phyloP scores from a whole-genome alignment of 2,329 filamentous ascomycete species.

The Sordariomycetes sp. region DNA sequence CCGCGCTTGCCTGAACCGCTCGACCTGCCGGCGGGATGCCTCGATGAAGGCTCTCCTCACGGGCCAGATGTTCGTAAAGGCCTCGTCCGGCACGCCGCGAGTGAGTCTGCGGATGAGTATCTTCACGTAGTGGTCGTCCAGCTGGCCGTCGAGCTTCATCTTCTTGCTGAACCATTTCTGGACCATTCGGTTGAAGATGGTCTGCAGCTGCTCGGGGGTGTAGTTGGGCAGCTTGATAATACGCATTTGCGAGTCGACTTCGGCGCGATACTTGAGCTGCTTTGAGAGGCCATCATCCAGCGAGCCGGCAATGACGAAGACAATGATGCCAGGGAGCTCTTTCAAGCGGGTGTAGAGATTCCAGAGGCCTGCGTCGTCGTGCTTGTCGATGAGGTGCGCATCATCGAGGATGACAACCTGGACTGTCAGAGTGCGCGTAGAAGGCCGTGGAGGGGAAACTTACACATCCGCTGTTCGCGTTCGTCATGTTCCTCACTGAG shows the following conservation, averaged over 20 bases:
- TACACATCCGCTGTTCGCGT: constrained; percentile 47
- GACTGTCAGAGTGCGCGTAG: constrained; percentile 4
- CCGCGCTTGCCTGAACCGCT: constrained; percentile 4
- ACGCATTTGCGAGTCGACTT: constrained; percentile 15
- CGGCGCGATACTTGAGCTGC: constrained; percentile 3
- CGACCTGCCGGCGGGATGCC: constrained; percentile 3
- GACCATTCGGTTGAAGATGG: constrained; percentile 4
- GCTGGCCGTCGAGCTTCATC: constrained; percentile 5
- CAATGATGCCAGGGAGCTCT: constrained; percentile 16
- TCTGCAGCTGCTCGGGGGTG: constrained; percentile 4
- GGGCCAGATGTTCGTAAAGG: constrained; percentile 6
- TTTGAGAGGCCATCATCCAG: constrained; percentile 10
- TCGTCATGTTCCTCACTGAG: constrained; percentile 29
- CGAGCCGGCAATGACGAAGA: constrained; percentile 17
- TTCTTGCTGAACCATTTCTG: constrained; percentile 4
- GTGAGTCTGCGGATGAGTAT: constrained; percentile 39
- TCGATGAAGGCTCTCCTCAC: constrained; percentile 4
- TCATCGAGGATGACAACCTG: constrained; percentile 19
- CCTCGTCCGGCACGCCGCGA: constrained; percentile 20
- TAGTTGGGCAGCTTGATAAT: constrained; percentile 7
- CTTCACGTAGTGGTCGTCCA: constrained; percentile 3
- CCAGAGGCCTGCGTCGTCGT: constrained; percentile 17
- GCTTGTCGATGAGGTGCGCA: constrained; percentile 16
- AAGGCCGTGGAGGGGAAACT: constrained; percentile 5
- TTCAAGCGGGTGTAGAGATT: constrained; percentile 15